A percentile compares a stretch with the other conserved stretches of the same genome.
Conservation (phyloP, 192 early-diverging fungal genomes). For the Chytriomyces confervae region DNA sequence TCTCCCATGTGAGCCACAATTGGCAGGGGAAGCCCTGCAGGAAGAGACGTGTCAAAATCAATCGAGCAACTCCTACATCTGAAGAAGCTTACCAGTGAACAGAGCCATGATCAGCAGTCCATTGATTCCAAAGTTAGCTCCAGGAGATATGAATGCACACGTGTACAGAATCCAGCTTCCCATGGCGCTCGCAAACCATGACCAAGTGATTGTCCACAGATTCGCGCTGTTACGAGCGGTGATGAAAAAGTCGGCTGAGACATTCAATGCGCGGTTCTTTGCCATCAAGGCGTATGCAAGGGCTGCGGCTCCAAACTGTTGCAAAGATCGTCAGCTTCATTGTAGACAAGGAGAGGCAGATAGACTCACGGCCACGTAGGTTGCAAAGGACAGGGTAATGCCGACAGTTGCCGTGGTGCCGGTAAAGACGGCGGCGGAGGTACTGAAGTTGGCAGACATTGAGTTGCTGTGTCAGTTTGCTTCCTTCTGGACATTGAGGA, state of each 20-base stretch:
- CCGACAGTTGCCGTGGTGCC: neutral
- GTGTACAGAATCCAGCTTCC: constrained; percentile 40
- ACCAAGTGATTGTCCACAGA: constrained; percentile 10
- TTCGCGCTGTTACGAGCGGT: constrained; percentile 12
- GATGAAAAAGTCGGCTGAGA: constrained; percentile 7
- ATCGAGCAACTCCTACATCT: neutral
- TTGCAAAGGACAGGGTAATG: constrained; percentile 7
- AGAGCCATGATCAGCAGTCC: constrained; percentile 7
- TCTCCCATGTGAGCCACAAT: constrained; percentile 45
- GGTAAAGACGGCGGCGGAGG: neutral
- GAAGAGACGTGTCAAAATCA: neutral
- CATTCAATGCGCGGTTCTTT: constrained; percentile 1
- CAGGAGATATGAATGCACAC: constrained; percentile 1
- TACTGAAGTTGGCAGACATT: neutral
- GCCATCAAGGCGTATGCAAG: neutral
- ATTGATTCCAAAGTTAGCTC: constrained; percentile 9
- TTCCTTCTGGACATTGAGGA: no score
- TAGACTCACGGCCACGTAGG: constrained; percentile 1
- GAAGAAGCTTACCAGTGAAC: constrained; percentile 13
- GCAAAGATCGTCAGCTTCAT: neutral
- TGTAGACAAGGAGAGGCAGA: neutral
- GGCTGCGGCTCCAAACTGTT: constrained; percentile 10
- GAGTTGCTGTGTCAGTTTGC: neutral
- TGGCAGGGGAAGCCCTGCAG: constrained; percentile 45
- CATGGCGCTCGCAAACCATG: constrained; percentile 38